Conservation (phyloP, 2,329 filamentous ascomycete species). For the Fusarium sp. region DNA sequence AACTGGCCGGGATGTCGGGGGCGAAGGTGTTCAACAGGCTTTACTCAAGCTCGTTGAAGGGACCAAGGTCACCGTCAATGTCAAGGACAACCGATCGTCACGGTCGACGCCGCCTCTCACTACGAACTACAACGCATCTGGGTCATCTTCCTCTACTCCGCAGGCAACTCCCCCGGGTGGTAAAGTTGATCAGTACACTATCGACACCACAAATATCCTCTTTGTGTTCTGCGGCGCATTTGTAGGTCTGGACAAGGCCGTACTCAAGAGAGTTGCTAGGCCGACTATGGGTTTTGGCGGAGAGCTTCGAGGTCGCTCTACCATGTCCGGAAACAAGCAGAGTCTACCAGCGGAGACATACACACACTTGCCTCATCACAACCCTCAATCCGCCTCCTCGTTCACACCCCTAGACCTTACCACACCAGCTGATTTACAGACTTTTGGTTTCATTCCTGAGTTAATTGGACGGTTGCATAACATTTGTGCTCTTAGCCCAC, state of each 20-base stretch:
- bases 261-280: constrained; percentile 88
- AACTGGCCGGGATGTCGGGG: constrained; percentile 93
- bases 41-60: constrained; percentile 96
- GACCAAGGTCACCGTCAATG: constrained; percentile 90
- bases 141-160: constrained; percentile 58
- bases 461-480: constrained; percentile 96
- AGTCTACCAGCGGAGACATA: constrained; percentile 74
- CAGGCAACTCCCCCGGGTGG: constrained; percentile 60
- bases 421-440: constrained; percentile 80
- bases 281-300: constrained; percentile 92
- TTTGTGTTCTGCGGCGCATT: constrained; percentile 98
- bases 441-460: constrained; percentile 92
- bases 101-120: constrained; percentile 65
- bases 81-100: constrained; percentile 79
- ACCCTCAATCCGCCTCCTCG: constrained; percentile 50
- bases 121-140: constrained; percentile 62
- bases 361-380: constrained; percentile 67
- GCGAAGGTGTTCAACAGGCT: constrained; percentile 96
- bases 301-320: constrained; percentile 72
- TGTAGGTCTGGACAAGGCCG: constrained; percentile 87
- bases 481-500: constrained; percentile 83
- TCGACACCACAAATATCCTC: constrained; percentile 95
- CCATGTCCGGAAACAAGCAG: constrained; percentile 62
- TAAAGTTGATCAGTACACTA: constrained; percentile 74
- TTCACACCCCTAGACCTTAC: constrained; percentile 77